Percentiles rank a stretch among this genome's conserved stretches.
Conservation (phyloP, 2,329 filamentous ascomycete genomes). For the Cladosporium sp. region DNA sequence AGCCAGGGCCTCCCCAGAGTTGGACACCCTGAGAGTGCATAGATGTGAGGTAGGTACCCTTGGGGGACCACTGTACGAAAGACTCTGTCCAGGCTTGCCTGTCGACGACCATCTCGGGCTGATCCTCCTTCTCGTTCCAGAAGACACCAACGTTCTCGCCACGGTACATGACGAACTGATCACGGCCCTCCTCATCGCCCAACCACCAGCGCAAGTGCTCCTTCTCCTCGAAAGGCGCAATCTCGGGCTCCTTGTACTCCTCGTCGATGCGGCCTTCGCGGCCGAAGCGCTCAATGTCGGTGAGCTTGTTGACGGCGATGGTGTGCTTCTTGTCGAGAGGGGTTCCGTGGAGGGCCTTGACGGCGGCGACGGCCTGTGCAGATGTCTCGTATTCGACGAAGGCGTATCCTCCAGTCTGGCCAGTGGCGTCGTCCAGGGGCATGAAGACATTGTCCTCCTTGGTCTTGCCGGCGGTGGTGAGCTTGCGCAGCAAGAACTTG, state of each 20-base stretch:
- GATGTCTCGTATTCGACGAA: conserved; percentile 95
- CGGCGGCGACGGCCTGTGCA: conserved; percentile 84
- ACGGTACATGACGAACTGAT: conserved; percentile 94
- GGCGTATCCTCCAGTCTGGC: conserved; percentile 85
- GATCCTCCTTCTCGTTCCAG: conserved; percentile 97
- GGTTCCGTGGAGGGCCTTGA: conserved; percentile 81
- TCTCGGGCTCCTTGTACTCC: conserved; percentile 77
- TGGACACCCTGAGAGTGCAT: conserved; percentile 96
- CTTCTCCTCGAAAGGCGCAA: conserved; percentile 85
- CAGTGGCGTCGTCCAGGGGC: conserved; percentile 79
- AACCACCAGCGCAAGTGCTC: conserved; percentile 95
- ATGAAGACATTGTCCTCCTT: conserved; percentile 88
- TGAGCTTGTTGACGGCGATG: conserved; percentile 94
- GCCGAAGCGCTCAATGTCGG: conserved; percentile 94
- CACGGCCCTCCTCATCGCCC: conserved; percentile 82
- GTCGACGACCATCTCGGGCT: conserved; percentile 85
- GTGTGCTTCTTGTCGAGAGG: conserved; percentile 97
- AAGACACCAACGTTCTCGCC: conserved; percentile 90
- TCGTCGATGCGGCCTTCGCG: conserved; percentile 92
- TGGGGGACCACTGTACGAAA: conserved; percentile 96
- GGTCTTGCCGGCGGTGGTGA: conserved; percentile 81
- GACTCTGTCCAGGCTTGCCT: conserved; percentile 96
- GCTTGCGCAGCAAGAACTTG: conserved; percentile 93
- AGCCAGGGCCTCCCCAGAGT: conserved; percentile 89
- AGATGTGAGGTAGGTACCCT: conserved; percentile 90